Percentiles rank a stretch among this genome's conserved stretches.
These are phyloP conservation scores for Turritis glabra DNA, from an alignment of 345 rosid genomes.

Conservation along the genomic window DNA sequence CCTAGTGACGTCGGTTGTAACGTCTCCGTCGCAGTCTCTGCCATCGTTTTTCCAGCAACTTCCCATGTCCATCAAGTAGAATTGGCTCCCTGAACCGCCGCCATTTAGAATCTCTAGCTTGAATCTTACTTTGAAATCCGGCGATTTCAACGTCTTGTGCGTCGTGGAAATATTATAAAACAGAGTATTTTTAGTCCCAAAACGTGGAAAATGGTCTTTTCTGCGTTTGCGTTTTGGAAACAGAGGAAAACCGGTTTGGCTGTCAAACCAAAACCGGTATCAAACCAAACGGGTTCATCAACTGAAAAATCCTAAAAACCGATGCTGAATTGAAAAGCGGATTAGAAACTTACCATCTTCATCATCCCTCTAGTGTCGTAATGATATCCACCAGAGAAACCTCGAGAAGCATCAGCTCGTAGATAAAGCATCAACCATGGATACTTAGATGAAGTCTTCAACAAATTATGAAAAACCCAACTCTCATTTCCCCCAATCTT, in stretches of 20 bases:
- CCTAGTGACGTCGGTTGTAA: slow-evolving; percentile 49
- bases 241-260: too few relatives aligned
- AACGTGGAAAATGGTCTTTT: background rate
- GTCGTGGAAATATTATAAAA: background rate
- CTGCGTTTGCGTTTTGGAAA: background rate
- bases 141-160: slow-evolving; percentile 46
- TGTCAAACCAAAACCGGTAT: too few relatives aligned
- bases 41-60: slow-evolving; percentile 72
- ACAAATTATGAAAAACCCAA: slow-evolving; percentile 56
- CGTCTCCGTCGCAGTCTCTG: slow-evolving; percentile 49
- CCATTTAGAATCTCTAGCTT: slow-evolving; percentile 48
- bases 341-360: slow-evolving; percentile 45
- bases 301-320: too few relatives aligned
- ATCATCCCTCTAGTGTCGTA: slow-evolving; percentile 64
- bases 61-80: slow-evolving; percentile 45
- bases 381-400: slow-evolving; percentile 62
- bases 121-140: slow-evolving; percentile 52
- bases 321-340: background rate
- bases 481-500: slow-evolving; percentile 51
- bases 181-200: slow-evolving; percentile 20
- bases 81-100: slow-evolving; percentile 57
- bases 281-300: too few relatives aligned
- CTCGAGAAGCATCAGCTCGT: slow-evolving; percentile 56
- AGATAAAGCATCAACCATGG: slow-evolving; percentile 72
- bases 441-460: slow-evolving; percentile 62